A percentile compares a stretch with the other conserved stretches of the same genome.
These are phyloP conservation scores for Theobroma cacao DNA, from an alignment of 345 rosid genomes.

Conservation along the genomic window DNA sequence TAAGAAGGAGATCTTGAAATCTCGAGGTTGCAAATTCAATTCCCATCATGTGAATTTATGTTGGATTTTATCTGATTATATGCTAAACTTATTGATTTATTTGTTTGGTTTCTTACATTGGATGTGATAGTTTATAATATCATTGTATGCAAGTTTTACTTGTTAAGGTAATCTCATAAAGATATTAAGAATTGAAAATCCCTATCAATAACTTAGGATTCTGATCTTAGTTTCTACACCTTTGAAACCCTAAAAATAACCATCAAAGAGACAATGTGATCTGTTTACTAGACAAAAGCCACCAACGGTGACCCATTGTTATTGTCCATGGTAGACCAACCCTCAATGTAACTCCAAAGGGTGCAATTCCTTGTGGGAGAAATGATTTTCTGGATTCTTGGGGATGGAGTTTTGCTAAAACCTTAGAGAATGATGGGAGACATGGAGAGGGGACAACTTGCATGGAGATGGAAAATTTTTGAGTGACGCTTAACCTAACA, in stretches of 20 bases:
- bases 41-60: neutral
- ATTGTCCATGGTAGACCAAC: neutral
- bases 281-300: conserved; percentile 11
- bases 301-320: conserved; percentile 13
- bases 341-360: conserved; percentile 18
- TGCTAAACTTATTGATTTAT: neutral
- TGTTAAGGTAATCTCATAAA: neutral
- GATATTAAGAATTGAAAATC: neutral
- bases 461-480: conserved; percentile 20
- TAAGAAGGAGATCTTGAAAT: neutral
- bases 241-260: neutral
- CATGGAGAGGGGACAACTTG: conserved; percentile 30
- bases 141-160: too few species aligned
- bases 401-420: conserved; percentile 37
- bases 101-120: neutral
- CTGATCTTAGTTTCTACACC: conserved; percentile 10
- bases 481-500: conserved; percentile 42
- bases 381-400: conserved; percentile 29
- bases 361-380: conserved; percentile 9
- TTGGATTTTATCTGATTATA: neutral
- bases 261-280: neutral
- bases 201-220: conserved; percentile 26
- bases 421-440: conserved; percentile 21
- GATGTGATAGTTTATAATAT: too few species aligned
- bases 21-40: neutral